Evolutionary conservation across 192 early-diverging fungal species (phyloP), one percentile per base, ranked within the genome.

Genomic region (Jimgerdemannia flammicorona): DNA sequence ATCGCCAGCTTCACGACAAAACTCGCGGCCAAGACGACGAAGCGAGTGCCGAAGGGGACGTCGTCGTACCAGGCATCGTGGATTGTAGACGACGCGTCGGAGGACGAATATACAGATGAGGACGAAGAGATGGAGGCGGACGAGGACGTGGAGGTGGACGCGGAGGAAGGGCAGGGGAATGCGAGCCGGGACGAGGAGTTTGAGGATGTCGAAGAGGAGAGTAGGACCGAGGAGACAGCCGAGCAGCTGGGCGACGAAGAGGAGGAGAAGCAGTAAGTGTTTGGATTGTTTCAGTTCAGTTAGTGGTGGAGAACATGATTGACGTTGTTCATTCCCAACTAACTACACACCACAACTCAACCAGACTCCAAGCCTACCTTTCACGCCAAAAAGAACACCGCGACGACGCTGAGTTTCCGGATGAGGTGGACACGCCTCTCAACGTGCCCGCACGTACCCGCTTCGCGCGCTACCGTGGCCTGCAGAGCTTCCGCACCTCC

Each of bases 41-140:
- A 87, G 39, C 91, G 91, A 65, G 96, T 97, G 17, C 97, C 97
- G 9, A 96, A 95, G 81, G 98, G 98, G 43, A 98, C 94, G 20
- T 99, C 98, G 10, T 81, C 92, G 44, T 99, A 99, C 85, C 98
- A 99, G 85, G 98, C 98, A 19, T 94, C 95, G 3, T 99, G 98
- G 98, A 97, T 99, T 78, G 77, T 95, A 11, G 97, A 98, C 76
- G 89, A 90, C 9, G 89, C 88, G 42, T 89, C 89, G 20, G 90
- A 93, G 70, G 87, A 91, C 4, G 91, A 88, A 2, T 84, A 83
- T 14, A 82, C 78, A 20, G 88, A 89, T 18, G 82, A 85, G 11
- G 90, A 87, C 11, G 85, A 87, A 11, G 83, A 76, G 18, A 76
- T 75, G 17, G 72, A 66, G 74, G 70, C 71, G 18, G 78, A 72